Evolutionary conservation across 768 basidiomycete genomes (phyloP).

Genomic region (Phanerodontia chrysosporium): DNA sequence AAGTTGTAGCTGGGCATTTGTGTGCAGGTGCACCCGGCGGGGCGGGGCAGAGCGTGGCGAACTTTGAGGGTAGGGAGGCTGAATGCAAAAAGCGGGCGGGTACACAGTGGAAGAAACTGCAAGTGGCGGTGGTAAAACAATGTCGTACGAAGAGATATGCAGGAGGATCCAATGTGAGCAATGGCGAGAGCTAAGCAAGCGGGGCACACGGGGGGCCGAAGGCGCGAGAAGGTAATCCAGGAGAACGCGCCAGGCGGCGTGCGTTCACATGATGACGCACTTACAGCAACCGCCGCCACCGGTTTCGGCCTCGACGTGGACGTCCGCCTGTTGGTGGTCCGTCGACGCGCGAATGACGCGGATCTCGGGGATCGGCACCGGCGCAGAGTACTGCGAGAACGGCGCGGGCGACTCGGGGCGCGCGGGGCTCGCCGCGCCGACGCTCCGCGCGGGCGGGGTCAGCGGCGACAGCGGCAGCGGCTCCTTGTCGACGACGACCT

Average conservation of each 20-base stretch:
- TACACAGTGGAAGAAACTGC: too few species aligned
- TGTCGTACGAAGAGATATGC: neutral
- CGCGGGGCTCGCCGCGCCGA: constrained; percentile 2
- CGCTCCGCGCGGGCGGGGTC: neutral
- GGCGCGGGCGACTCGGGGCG: constrained; percentile 54
- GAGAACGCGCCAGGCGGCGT: neutral
- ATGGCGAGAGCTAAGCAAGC: constrained; percentile 4
- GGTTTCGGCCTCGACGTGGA: constrained; percentile 43
- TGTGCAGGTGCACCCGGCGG: too few species aligned
- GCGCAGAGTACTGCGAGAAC: constrained; percentile 50
- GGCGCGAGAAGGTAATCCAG: too few species aligned
- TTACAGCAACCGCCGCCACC: constrained; percentile 74
- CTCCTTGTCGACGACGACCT: neutral
- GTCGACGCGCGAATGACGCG: constrained; percentile 15
- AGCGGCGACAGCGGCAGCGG: constrained; percentile 10
- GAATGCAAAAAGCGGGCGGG: neutral
- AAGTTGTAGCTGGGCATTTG: too few species aligned
- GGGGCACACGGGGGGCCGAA: neutral
- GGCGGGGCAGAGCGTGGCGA: too few species aligned
- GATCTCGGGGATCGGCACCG: constrained; percentile 7
- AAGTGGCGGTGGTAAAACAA: neutral
- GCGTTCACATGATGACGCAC: constrained; percentile 76
- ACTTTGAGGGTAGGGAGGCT: too few species aligned
- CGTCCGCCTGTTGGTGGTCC: constrained; percentile 23
- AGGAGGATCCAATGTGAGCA: neutral